Conservation (phyloP, 164 flowering plant species). For the Magnolia kwangsiensis region DNA sequence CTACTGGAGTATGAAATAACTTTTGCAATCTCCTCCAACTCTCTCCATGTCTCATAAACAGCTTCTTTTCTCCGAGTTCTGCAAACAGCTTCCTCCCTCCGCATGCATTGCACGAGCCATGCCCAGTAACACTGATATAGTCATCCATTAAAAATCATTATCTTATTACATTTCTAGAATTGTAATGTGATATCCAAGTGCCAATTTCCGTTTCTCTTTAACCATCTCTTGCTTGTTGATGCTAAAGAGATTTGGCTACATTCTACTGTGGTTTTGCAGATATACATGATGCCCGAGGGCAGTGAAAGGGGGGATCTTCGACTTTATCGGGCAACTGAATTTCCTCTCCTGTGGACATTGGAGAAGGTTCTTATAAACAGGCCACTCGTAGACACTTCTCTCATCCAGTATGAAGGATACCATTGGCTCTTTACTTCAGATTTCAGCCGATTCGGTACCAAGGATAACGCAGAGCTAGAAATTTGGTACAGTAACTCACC, state of each 20-base stretch:
- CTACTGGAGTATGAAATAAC: too few relatives aligned
- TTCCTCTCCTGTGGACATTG: conserved; percentile 69
- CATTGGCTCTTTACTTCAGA: conserved; percentile 86
- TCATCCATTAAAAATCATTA: too few relatives aligned
- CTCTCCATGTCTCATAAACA: too few relatives aligned
- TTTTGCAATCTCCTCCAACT: too few relatives aligned
- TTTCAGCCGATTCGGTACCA: conserved; percentile 53
- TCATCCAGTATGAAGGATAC: conserved; percentile 41
- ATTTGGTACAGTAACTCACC: conserved; percentile 75
- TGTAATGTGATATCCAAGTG: not conserved
- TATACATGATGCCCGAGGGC: conserved; percentile 90
- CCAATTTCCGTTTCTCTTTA: not conserved
- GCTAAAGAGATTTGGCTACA: not conserved
- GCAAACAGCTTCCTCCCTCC: too few relatives aligned
- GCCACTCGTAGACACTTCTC: conserved; percentile 62
- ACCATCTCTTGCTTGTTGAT: not conserved
- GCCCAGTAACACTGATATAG: too few relatives aligned
- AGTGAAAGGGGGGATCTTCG: conserved; percentile 67
- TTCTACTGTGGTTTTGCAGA: conserved; percentile 31
- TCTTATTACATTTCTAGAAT: not conserved
- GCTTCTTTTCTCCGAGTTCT: too few relatives aligned
- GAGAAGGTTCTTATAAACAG: conserved; percentile 59
- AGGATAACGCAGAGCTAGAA: conserved; percentile 69
- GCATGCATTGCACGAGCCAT: too few relatives aligned
- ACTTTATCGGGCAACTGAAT: conserved; percentile 62